These are phyloP conservation scores for Pholiota microspora DNA, from an alignment of 768 basidiomycete species.

Conservation along the genomic window DNA sequence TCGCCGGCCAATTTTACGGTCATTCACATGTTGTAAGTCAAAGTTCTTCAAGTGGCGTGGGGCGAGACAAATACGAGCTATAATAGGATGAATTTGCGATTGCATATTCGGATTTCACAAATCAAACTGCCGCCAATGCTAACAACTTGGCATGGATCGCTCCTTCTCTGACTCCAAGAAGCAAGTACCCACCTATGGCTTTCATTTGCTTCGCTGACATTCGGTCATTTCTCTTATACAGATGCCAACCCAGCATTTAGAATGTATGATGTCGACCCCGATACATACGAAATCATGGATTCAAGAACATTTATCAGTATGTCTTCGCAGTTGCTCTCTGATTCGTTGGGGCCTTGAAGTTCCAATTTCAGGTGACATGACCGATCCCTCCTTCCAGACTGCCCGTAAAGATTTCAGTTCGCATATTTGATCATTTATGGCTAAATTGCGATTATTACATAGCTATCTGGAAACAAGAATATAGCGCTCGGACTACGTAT, in stretches of 20 bases:
- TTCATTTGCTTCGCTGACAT: neutral
- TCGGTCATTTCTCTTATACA: slow-evolving; percentile 15
- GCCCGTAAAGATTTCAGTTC: slow-evolving; percentile 30
- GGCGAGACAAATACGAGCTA: no score
- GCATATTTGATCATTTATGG: neutral
- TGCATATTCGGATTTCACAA: slow-evolving; percentile 51
- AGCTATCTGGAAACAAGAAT: slow-evolving; percentile 54
- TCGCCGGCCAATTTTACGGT: slow-evolving; percentile 62
- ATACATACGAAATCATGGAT: slow-evolving; percentile 67
- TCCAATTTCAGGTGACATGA: slow-evolving; percentile 35
- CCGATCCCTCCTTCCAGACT: slow-evolving; percentile 42
- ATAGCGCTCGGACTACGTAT: slow-evolving; percentile 55
- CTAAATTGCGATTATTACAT: neutral
- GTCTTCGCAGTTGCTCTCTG: slow-evolving; percentile 13
- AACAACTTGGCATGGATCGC: slow-evolving; percentile 47
- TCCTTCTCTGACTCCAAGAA: slow-evolving; percentile 56
- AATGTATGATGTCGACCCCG: slow-evolving; percentile 63
- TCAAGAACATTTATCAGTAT: slow-evolving; percentile 46
- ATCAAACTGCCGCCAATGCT: slow-evolving; percentile 43
- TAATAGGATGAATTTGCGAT: slow-evolving; percentile 57
- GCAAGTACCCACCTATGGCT: slow-evolving; percentile 38
- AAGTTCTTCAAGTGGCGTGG: no score
- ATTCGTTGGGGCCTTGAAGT: neutral
- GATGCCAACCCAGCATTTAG: slow-evolving; percentile 57
- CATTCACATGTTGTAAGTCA: slow-evolving; percentile 43